Conservation (phyloP, 2,329 filamentous ascomycete genomes). For the Diaporthe caulivora region DNA sequence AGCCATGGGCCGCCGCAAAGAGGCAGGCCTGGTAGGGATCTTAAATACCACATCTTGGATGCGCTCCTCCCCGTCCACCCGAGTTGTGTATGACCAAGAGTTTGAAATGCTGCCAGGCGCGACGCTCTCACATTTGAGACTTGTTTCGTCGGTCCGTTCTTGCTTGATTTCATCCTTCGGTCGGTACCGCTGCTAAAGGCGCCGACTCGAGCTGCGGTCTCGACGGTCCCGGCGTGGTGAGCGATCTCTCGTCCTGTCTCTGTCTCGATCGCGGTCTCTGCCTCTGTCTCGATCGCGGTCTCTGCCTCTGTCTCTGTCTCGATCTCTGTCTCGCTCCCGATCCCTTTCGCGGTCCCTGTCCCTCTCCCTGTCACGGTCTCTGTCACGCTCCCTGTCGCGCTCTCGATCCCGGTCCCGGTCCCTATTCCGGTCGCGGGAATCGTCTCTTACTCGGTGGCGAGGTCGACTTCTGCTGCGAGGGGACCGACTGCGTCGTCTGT, state of each 20-base stretch:
- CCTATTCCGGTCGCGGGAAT: slow-evolving; percentile 46
- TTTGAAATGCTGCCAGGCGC: neutral
- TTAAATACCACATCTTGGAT: slow-evolving; percentile 2
- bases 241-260: slow-evolving; percentile 27
- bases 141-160: neutral
- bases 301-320: slow-evolving; percentile 49
- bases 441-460: slow-evolving; percentile 48
- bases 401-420: slow-evolving; percentile 49
- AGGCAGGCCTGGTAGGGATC: neutral
- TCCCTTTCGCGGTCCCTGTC: slow-evolving; percentile 50
- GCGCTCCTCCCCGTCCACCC: neutral
- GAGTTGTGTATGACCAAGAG: slow-evolving; percentile 8
- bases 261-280: slow-evolving; percentile 40
- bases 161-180: neutral
- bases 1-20: slow-evolving; percentile 1
- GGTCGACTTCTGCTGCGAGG: slow-evolving; percentile 48
- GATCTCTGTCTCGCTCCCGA: slow-evolving; percentile 48
- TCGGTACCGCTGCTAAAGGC: slow-evolving; percentile 35
- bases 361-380: slow-evolving; percentile 47
- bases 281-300: slow-evolving; percentile 47
- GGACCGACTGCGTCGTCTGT: slow-evolving; percentile 40
- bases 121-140: neutral
- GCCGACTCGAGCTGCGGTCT: slow-evolving; percentile 39
- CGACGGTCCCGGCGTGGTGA: slow-evolving; percentile 35
- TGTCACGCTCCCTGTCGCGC: slow-evolving; percentile 48